Evolutionary conservation across 2,329 filamentous ascomycete genomes (phyloP).

Genomic region (Alternaria burnsii): DNA sequence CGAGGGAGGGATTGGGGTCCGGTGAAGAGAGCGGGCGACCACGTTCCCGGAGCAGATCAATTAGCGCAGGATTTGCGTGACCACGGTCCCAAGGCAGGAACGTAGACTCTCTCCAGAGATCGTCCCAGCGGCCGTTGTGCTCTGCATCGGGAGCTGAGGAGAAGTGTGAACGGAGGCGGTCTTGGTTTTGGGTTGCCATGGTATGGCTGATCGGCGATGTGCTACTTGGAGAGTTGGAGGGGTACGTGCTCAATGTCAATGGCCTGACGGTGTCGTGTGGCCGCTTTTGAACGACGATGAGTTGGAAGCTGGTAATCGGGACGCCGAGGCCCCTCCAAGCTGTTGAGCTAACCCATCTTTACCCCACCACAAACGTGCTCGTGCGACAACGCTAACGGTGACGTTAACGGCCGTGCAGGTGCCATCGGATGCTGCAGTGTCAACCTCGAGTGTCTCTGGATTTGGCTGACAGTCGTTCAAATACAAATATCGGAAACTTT

Average conservation of each 20-base stretch:
- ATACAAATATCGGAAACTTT: not conserved
- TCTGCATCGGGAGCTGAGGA: conserved; percentile 49
- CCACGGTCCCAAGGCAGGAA: conserved; percentile 68
- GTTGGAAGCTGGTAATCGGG: not conserved
- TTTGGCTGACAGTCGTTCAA: not conserved
- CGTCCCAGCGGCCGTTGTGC: conserved; percentile 41
- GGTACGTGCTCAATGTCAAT: not conserved
- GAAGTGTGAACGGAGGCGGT: conserved; percentile 55
- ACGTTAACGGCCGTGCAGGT: conserved; percentile 2
- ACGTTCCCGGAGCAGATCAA: conserved; percentile 57
- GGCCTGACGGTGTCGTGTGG: not conserved
- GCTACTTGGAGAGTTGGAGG: not conserved
- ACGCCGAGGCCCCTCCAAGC: conserved; percentile 2
- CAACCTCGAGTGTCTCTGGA: not conserved
- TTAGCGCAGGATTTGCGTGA: conserved; percentile 66
- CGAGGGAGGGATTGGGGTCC: conserved; percentile 29
- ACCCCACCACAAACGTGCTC: conserved; percentile 5
- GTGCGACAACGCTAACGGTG: not conserved
- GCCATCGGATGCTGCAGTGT: not conserved
- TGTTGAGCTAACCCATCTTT: not conserved
- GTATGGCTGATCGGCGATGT: not conserved
- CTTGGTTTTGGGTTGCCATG: conserved; percentile 43
- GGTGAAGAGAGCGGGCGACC: conserved; percentile 19
- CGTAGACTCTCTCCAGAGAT: conserved; percentile 15
- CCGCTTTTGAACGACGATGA: not conserved